Base-by-base conservation (phyloP, 768 basidiomycete genomes). In the Psilocybe cyanescens region DNA sequence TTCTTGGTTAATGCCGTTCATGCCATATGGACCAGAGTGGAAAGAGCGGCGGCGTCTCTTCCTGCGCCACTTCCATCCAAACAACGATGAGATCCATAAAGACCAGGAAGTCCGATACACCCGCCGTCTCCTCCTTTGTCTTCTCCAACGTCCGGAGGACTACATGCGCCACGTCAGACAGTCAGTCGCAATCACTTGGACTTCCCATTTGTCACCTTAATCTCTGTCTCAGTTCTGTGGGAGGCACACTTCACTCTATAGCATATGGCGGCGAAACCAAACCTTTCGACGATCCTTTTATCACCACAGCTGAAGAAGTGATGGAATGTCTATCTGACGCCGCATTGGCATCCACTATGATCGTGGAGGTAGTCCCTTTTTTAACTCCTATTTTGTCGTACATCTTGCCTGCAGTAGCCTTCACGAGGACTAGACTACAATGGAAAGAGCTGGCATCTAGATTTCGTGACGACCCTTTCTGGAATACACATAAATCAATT, bases 401-500 rank as follows among this genome's bases (percentile, higher is more conserved):
- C 48, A 85, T 83, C 79, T 66, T 81, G 31, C 83, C 84, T 3
- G 83, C 83, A 16, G 76, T 81, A 0, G 75, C 75, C 0, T 86
- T 86, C 76, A 75, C 79, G 65, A 75, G 74, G 19, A 78, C 82
- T 47, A 81, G 79, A 0, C 64, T 37, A 1, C 56, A 66, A 3
- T 86, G 84, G 85, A 71, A 71, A 31, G 70, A 67, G 53, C 64
- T 72, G 11, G 70, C 70, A 11, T 49, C 68, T 4, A 68, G 71
- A 31, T 76, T 80, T 70, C 68, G 73, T 28, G 74, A 79, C 19
- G 67, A 70, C 11, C 80, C 80, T 0, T 79, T 71, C 44, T 31
- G n/a, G 12, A 54, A 65, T 28, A 60, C 60, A 2, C 57, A 68
- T 37, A 71, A 59, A 19, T 39, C 37, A 9, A 56, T 67, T 45